These are phyloP conservation scores for Cardiospermum halicacabum DNA, from an alignment of 345 rosid genomes.

Conservation along the genomic window DNA sequence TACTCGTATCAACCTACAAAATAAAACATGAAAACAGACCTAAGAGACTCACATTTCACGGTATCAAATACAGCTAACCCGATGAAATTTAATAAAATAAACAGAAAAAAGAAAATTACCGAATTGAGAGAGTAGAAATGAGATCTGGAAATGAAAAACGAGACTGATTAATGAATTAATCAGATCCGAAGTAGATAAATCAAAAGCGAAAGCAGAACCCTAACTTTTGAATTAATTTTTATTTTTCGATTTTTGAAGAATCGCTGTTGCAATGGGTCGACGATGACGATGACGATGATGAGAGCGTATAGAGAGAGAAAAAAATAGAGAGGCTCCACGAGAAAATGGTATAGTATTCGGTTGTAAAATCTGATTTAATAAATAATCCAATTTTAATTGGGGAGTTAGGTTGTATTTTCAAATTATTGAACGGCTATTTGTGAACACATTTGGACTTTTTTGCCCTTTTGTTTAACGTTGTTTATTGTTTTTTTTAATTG, in stretches of 20 bases:
- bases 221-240: constrained; percentile 8
- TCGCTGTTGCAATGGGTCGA: constrained; percentile 23
- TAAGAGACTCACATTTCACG: constrained; percentile 9
- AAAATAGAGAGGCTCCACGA: constrained; percentile 9
- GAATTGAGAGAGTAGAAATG: constrained; percentile 11
- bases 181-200: constrained; percentile 12
- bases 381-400: neutral
- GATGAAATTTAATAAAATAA: neutral
- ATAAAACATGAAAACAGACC: neutral
- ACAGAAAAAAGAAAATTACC: constrained; percentile 8
- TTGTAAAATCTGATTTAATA: neutral
- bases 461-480: neutral
- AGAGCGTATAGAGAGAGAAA: constrained; percentile 17
- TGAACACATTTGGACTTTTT: constrained; percentile 1
- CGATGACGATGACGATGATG: constrained; percentile 24
- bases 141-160: constrained; percentile 31
- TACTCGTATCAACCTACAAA: neutral
- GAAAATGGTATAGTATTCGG: neutral
- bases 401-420: constrained; percentile 6
- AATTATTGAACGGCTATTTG: constrained; percentile 23
- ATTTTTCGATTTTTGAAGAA: constrained; percentile 12
- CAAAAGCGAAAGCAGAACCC: constrained; percentile 18
- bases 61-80: constrained; percentile 1
- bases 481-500: neutral
- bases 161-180: constrained; percentile 16